Evolutionary conservation across 345 rosid species (phyloP), one percentile per base, ranked within the genome.

Genomic region (Rhizophora mangle): DNA sequence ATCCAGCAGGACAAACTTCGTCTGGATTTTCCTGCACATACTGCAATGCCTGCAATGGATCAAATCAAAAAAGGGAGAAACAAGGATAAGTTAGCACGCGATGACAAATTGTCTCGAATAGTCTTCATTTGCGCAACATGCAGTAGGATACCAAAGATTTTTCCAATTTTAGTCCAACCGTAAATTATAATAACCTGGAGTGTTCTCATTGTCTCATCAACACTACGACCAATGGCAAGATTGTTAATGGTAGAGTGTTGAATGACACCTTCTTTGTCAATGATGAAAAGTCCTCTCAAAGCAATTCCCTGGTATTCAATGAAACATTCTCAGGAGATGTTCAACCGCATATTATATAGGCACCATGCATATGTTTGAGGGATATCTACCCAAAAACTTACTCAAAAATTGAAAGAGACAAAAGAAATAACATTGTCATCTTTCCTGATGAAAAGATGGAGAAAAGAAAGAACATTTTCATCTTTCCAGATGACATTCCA

Each of bases 1-100:
- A 95, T 58, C 99, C 99, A 6, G 97, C 99, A 0, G 98, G 99
- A 85, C 99, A 92, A 67, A 95, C 99, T 76, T 92, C 99, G 64
- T 95, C 99, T 1, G 98, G 98, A 56, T 95, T 95, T 21, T 95
- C 99, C 72, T 95, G 96, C 65, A 95, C 97, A 21, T 88, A 92
- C 74, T 90, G 97, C 77, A 92, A 77, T 24, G 99, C 99, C 99
- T 95, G 89, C 68, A 51, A 51, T 51, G 68, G 32, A 34, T 3
- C 32, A 39, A 26, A 1, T 15, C 2, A 24, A 16, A 15, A 43
- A 43, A 13, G 16, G 49, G 59, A 24, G 30, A 24, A 24, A 49
- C 8, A 16, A 26, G 2, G 32, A 26, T 11, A 7, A 20, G 43
- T 36, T 8, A 54, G 68, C 4, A 36, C 22, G 20, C 10, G 34